These are phyloP conservation scores for Zasmidium cellare DNA, from an alignment of 2,329 filamentous ascomycete species.

Conservation along the genomic window DNA sequence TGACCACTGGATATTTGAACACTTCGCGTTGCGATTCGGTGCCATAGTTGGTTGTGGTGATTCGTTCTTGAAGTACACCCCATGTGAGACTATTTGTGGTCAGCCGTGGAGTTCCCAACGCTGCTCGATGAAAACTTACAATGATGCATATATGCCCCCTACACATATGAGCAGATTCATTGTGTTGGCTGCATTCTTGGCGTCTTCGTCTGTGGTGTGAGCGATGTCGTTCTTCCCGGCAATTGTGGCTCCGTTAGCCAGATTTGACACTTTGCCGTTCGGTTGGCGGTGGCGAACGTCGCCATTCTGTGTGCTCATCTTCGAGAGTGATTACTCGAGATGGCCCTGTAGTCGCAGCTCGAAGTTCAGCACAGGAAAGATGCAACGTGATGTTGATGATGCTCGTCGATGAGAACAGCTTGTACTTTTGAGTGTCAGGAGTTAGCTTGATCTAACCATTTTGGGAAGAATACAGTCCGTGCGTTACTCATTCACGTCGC, in stretches of 20 bases:
- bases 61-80: constrained; percentile 94
- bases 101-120: background rate
- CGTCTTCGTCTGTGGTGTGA: constrained; percentile 16
- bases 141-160: constrained; percentile 94
- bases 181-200: constrained; percentile 23
- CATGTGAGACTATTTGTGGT: constrained; percentile 71
- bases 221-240: constrained; percentile 29
- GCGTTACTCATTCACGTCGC: too few species aligned
- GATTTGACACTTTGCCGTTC: constrained; percentile 23
- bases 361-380: too few species aligned
- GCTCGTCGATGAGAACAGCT: too few species aligned
- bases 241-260: constrained; percentile 20
- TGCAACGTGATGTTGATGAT: too few species aligned
- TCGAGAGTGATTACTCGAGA: too few species aligned
- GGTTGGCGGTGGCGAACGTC: constrained; percentile 26
- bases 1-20: constrained; percentile 91
- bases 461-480: too few species aligned
- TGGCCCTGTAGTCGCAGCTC: too few species aligned
- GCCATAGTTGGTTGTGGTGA: constrained; percentile 89
- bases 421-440: too few species aligned
- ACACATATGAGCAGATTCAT: constrained; percentile 81
- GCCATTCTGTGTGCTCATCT: constrained; percentile 24
- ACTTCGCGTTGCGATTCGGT: constrained; percentile 61
- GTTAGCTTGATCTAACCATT: too few species aligned
- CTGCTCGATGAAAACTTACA: constrained; percentile 57